Conservation (phyloP, 2,329 filamentous ascomycete species). For the Epichloe aotearoae region DNA sequence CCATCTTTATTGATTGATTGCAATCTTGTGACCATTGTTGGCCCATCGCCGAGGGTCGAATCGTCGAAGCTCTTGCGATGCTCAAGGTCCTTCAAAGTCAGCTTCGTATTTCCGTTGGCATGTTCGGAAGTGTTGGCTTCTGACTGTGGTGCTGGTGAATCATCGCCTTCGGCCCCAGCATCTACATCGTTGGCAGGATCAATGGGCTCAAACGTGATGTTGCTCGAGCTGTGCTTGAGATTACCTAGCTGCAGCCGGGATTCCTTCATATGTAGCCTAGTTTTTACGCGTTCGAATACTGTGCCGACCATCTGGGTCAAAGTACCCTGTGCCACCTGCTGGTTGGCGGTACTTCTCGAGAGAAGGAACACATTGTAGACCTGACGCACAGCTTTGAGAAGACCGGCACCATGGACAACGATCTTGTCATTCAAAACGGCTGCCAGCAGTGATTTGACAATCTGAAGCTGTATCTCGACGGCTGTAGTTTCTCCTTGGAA, state of each 20-base stretch:
- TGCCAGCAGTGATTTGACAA: conserved; percentile 90
- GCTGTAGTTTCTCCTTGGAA: conserved; percentile 94
- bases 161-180: conserved; percentile 25
- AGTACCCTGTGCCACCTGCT: conserved; percentile 93
- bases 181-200: conserved; percentile 22
- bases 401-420: conserved; percentile 88
- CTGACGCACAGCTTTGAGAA: conserved; percentile 91
- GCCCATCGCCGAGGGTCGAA: conserved; percentile 51
- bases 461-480: conserved; percentile 87
- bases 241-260: conserved; percentile 47
- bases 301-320: conserved; percentile 98
- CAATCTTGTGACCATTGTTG: conserved; percentile 52
- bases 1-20: conserved; percentile 31
- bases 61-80: conserved; percentile 57
- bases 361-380: conserved; percentile 98
- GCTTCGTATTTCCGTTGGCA: conserved; percentile 34
- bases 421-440: conserved; percentile 98
- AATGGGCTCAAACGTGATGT: conserved; percentile 36
- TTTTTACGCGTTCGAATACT: conserved; percentile 90
- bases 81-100: conserved; percentile 54
- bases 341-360: conserved; percentile 85
- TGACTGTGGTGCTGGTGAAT: conserved; percentile 20
- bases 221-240: conserved; percentile 39
- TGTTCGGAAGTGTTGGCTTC: conserved; percentile 17
- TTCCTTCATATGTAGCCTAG: conserved; percentile 76